Conservation (phyloP, 1,139 yeast species). For the Hyphopichia pseudoburtonii region DNA sequence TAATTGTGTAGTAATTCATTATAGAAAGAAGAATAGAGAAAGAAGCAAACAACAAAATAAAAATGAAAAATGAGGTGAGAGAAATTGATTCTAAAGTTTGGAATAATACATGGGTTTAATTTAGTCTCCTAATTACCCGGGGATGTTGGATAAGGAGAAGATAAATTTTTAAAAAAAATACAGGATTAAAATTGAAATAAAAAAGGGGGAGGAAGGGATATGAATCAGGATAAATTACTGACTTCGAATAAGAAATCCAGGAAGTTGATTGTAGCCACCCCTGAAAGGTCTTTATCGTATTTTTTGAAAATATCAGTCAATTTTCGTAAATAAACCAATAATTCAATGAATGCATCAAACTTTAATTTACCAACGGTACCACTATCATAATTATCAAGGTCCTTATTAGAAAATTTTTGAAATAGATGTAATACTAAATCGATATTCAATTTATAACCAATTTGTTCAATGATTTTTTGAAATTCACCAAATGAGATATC, state of each 20-base stretch:
- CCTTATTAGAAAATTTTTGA: conserved; percentile 53
- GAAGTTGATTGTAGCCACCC: conserved; percentile 73
- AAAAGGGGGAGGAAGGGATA: too few relatives aligned
- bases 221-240: conserved; percentile 32
- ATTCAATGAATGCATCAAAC: conserved; percentile 81
- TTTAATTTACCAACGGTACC: conserved; percentile 56
- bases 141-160: too few relatives aligned
- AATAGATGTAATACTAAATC: conserved; percentile 64
- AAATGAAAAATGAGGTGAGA: background rate
- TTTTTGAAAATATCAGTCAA: conserved; percentile 78
- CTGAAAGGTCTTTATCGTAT: conserved; percentile 73
- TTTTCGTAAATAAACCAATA: conserved; percentile 72
- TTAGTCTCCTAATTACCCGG: too few relatives aligned
- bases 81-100: too few relatives aligned
- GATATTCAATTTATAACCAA: conserved; percentile 66
- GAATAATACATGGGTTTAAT: too few relatives aligned
- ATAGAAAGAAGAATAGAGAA: background rate
- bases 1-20: background rate
- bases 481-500: conserved; percentile 69
- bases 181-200: background rate
- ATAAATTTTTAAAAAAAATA: background rate
- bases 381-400: conserved; percentile 29
- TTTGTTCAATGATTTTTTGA: conserved; percentile 63
- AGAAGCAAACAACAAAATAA: background rate
- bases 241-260: conserved; percentile 76